phyloP scores from a whole-genome alignment of 2,329 filamentous ascomycete genomes.

The Rosellinia necatrix region DNA sequence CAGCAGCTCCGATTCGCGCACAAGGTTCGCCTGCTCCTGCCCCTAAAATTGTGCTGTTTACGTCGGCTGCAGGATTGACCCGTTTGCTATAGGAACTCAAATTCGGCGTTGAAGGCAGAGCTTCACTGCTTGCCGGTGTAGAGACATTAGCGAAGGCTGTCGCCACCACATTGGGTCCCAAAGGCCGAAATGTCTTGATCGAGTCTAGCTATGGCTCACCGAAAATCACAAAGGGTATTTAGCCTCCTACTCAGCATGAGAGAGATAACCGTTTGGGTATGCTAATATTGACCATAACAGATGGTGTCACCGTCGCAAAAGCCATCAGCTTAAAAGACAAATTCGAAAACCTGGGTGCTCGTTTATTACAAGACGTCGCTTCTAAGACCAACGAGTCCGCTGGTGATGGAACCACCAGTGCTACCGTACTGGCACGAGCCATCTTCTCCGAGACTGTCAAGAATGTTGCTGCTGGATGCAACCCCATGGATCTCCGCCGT shows the following conservation, averaged over 20 bases:
- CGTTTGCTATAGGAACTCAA: slow-evolving; percentile 77
- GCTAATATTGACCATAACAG: slow-evolving; percentile 48
- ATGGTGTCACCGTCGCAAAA: slow-evolving; percentile 88
- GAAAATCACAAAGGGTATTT: slow-evolving; percentile 97
- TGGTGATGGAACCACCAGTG: slow-evolving; percentile 97
- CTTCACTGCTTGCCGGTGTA: slow-evolving; percentile 87
- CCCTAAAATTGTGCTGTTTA: neutral
- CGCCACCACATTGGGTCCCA: slow-evolving; percentile 93
- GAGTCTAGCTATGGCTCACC: slow-evolving; percentile 98
- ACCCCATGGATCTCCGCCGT: slow-evolving; percentile 97
- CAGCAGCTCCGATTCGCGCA: slow-evolving; percentile 96
- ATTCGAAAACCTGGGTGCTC: slow-evolving; percentile 98
- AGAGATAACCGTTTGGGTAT: neutral
- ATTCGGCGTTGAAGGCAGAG: slow-evolving; percentile 94
- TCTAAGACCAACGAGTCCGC: slow-evolving; percentile 99
- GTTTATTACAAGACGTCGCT: slow-evolving; percentile 95
- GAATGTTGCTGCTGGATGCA: slow-evolving; percentile 99
- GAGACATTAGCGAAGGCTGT: slow-evolving; percentile 97
- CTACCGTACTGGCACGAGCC: slow-evolving; percentile 92
- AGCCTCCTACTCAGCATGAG: neutral
- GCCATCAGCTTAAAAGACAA: slow-evolving; percentile 96
- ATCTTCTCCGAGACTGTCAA: slow-evolving; percentile 99
- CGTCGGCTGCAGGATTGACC: slow-evolving; percentile 9
- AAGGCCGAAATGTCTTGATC: slow-evolving; percentile 97
- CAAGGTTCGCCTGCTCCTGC: slow-evolving; percentile 68